phyloP scores from a whole-genome alignment of 1,139 yeast genomes.

The Suhomyces guaymorum region DNA sequence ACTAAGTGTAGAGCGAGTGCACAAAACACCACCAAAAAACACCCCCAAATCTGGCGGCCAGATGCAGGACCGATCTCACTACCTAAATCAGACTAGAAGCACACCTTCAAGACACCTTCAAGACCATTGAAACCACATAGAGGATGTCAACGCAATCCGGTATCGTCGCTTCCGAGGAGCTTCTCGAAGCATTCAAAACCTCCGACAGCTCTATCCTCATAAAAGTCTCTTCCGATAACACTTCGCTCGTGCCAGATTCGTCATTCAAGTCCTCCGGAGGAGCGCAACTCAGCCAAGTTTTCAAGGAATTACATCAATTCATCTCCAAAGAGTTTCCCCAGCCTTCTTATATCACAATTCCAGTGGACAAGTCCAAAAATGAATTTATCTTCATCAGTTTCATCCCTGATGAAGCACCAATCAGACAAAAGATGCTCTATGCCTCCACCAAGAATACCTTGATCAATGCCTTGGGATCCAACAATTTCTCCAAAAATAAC shows the following conservation, averaged over 20 bases:
- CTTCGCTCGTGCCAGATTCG: slow-evolving; percentile 43
- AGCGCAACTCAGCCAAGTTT: slow-evolving; percentile 32
- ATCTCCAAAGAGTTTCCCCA: slow-evolving; percentile 42
- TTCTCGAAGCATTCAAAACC: slow-evolving; percentile 35
- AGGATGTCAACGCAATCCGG: slow-evolving; percentile 74
- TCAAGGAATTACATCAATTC: slow-evolving; percentile 35
- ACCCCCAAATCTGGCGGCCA: too few relatives aligned
- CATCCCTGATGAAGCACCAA: slow-evolving; percentile 85
- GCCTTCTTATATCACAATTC: slow-evolving; percentile 62
- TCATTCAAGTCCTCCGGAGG: slow-evolving; percentile 17
- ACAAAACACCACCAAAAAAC: too few relatives aligned
- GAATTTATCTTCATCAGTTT: slow-evolving; percentile 65
- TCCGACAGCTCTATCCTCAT: slow-evolving; percentile 34
- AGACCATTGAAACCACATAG: too few relatives aligned
- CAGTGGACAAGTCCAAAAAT: slow-evolving; percentile 31
- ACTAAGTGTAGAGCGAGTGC: too few relatives aligned
- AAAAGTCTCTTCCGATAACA: slow-evolving; percentile 47
- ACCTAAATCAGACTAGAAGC: too few relatives aligned
- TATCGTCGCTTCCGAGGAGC: slow-evolving; percentile 52
- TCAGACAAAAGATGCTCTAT: slow-evolving; percentile 86
- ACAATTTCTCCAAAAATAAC: slow-evolving; percentile 53
- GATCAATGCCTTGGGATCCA: slow-evolving; percentile 69
- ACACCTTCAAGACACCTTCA: too few relatives aligned
- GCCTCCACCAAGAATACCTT: slow-evolving; percentile 86
- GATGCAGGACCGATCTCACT: too few relatives aligned